A percentile compares a stretch with the other conserved stretches of the same genome.
Conservation (phyloP, 1,284 basidiomycete genomes). For the Ceratobasidium sp. region DNA sequence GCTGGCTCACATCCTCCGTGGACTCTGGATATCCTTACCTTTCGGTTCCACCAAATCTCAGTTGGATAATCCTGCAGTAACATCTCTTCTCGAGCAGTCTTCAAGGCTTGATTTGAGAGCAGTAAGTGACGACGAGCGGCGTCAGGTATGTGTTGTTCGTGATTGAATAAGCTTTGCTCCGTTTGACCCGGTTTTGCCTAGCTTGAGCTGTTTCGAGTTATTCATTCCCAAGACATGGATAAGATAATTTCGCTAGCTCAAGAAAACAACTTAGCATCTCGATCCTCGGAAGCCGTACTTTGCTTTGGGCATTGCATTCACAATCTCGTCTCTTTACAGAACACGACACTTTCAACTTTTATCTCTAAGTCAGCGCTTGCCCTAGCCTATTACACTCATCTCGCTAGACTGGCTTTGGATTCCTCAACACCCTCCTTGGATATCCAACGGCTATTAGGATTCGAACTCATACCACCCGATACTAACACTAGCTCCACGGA, state of each 20-base stretch:
- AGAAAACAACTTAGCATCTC: not conserved
- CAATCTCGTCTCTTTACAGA: not conserved
- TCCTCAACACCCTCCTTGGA: not conserved
- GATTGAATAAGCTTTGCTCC: too few species aligned
- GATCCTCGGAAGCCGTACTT: conserved; percentile 3
- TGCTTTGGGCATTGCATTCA: conserved; percentile 15
- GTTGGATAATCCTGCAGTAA: not conserved
- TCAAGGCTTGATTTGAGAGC: not conserved
- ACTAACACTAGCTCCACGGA: not conserved
- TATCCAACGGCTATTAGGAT: conserved; percentile 17
- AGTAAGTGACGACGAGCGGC: not conserved
- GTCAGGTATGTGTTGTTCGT: not conserved
- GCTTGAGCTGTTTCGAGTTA: conserved; percentile 20
- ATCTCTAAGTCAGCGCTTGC: not conserved
- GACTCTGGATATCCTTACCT: conserved; percentile 52
- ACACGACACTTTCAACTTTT: not conserved
- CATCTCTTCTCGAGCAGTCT: not conserved
- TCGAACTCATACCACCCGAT: not conserved
- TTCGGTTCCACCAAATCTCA: not conserved
- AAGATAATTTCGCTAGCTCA: not conserved
- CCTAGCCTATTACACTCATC: not conserved
- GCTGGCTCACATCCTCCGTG: conserved; percentile 65
- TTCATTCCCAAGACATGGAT: not conserved
- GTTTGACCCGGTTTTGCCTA: not conserved
- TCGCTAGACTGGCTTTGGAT: not conserved